A percentile compares a stretch with the other conserved stretches of the same genome.
Evolutionary conservation across 2,329 filamentous ascomycete species (phyloP).

Genomic region (Lecanosticta acicola): DNA sequence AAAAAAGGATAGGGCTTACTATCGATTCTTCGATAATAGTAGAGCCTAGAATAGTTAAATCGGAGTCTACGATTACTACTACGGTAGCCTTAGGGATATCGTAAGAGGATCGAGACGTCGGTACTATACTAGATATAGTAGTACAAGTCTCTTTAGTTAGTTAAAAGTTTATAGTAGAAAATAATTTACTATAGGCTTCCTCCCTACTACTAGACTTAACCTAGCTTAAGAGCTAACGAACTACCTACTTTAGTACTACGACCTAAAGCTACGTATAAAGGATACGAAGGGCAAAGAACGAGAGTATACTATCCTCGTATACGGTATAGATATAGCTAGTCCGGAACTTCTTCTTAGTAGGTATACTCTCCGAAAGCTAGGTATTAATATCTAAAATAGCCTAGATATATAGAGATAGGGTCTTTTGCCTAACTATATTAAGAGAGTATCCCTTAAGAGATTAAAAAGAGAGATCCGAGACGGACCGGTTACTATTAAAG

Average conservation of each 20-base stretch:
- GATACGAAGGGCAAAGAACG: not conserved
- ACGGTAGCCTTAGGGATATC: not conserved
- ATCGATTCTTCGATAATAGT: not conserved
- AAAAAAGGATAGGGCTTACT: constrained; percentile 1
- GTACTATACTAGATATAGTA: not conserved
- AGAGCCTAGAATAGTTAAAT: not conserved
- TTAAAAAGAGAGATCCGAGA: not conserved
- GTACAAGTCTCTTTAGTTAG: not conserved
- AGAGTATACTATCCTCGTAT: not conserved
- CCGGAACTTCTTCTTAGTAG: not conserved
- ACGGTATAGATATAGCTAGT: not conserved
- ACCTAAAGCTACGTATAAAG: not conserved
- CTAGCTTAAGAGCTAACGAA: not conserved
- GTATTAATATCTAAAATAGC: not conserved
- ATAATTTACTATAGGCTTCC: not conserved
- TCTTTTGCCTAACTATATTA: not conserved
- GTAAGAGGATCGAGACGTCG: not conserved
- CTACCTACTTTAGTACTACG: not conserved
- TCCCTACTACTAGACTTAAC: not conserved
- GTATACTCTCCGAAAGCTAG: not conserved
- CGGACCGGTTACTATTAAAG: not conserved
- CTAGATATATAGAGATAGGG: not conserved
- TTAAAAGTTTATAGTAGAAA: not conserved
- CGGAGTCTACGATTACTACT: not conserved
- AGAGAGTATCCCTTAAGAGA: not conserved